phyloP scores from a whole-genome alignment of 2,329 filamentous ascomycete species.

The Cytospora mali region DNA sequence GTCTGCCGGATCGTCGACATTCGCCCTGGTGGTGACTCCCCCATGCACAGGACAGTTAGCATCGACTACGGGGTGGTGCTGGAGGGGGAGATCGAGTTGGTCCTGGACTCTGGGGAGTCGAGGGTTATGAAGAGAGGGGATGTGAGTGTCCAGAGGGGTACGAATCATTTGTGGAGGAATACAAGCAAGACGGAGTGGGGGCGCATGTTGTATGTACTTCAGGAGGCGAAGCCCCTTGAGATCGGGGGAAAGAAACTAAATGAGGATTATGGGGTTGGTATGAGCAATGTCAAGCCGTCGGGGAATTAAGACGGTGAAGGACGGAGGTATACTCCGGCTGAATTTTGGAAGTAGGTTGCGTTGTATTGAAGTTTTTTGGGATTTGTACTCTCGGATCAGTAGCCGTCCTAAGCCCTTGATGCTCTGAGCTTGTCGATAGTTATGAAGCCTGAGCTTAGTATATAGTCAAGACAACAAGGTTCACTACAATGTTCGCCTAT shows the following conservation, averaged over 20 bases:
- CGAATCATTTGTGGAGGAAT: conserved; percentile 48
- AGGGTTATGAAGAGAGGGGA: conserved; percentile 48
- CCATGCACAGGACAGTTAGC: conserved; percentile 52
- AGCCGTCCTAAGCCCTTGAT: no score
- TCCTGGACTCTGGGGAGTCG: conserved; percentile 49
- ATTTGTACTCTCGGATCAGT: no score
- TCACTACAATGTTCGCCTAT: no score
- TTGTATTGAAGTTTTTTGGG: no score
- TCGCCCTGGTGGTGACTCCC: conserved; percentile 41
- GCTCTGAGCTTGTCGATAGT: no score
- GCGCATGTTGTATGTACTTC: conserved; percentile 43
- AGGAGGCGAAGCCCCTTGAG: conserved; percentile 34
- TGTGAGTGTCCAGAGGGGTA: conserved; percentile 51
- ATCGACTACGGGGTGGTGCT: conserved; percentile 54
- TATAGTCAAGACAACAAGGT: no score
- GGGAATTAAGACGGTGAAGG: conserved; percentile 13
- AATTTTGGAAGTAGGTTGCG: no score
- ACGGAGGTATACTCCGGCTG: no score
- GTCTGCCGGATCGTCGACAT: conserved; percentile 51
- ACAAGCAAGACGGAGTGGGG: conserved; percentile 44
- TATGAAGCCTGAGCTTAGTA: no score
- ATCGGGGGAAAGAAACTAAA: conserved; percentile 33
- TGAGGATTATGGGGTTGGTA: conserved; percentile 35
- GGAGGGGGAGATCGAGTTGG: conserved; percentile 51
- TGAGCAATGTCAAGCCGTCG: conserved; percentile 29